A percentile compares a stretch with the other conserved stretches of the same genome.
Conservation (phyloP, 495 filamentous ascomycete species). For the Hypoxylon lienhwacheense region DNA sequence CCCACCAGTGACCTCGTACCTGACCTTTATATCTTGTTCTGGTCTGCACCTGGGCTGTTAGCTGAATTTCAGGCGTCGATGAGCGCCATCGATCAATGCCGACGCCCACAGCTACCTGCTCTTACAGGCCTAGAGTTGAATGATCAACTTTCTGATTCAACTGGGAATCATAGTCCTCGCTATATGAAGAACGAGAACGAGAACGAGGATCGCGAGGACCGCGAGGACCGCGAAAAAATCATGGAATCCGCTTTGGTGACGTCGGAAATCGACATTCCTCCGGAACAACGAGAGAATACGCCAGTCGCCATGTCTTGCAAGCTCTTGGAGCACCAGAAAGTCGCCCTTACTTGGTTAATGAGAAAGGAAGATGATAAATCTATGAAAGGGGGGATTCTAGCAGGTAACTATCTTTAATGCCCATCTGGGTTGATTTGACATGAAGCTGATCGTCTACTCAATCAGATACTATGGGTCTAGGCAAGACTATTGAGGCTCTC, state of each 20-base stretch:
- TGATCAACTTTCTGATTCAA: not conserved
- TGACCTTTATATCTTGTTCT: conserved; percentile 2
- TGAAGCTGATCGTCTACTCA: conserved; percentile 1
- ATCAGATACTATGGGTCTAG: conserved; percentile 87
- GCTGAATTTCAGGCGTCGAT: conserved; percentile 2
- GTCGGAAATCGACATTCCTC: conserved; percentile 34
- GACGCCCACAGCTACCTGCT: not conserved
- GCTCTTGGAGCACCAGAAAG: conserved; percentile 81
- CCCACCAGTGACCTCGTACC: conserved; percentile 1
- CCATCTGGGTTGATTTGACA: not conserved
- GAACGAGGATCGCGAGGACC: not conserved
- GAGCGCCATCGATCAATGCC: conserved; percentile 1
- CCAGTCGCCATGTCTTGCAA: conserved; percentile 65
- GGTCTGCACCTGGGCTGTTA: conserved; percentile 8
- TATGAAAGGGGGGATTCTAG: conserved; percentile 81
- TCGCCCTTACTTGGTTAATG: conserved; percentile 81
- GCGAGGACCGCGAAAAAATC: conserved; percentile 1
- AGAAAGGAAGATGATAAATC: conserved; percentile 68
- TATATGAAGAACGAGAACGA: not conserved
- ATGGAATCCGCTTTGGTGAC: conserved; percentile 22
- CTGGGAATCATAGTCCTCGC: not conserved
- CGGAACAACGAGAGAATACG: conserved; percentile 43
- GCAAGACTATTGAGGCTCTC: conserved; percentile 90
- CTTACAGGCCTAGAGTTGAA: not conserved
- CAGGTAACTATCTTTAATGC: conserved; percentile 38